phyloP scores from a whole-genome alignment of 106 monocot species.

The Phalaenopsis aphrodite region DNA sequence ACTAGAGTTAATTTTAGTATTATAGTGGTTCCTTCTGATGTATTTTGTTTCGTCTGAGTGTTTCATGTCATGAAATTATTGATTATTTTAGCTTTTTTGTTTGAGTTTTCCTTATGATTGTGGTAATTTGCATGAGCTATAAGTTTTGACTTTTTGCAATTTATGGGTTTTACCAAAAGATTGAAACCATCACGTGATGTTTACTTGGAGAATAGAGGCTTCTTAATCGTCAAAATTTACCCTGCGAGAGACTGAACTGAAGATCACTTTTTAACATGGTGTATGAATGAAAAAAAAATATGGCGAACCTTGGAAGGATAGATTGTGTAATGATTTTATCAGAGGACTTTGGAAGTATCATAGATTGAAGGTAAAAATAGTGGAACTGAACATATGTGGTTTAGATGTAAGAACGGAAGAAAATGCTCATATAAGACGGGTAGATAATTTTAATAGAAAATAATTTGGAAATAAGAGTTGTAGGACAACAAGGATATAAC shows the following conservation, averaged over 20 bases:
- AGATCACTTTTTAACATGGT: not conserved
- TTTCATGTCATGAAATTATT: no score
- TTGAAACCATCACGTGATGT: not conserved
- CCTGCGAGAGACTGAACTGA: not conserved
- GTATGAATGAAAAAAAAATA: not conserved
- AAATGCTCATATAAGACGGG: not conserved
- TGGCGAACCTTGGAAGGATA: not conserved
- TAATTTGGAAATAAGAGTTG: no score
- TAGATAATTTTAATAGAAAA: not conserved
- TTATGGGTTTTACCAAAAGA: not conserved
- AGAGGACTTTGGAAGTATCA: not conserved
- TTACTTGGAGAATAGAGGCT: not conserved
- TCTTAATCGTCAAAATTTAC: not conserved
- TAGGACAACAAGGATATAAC: no score
- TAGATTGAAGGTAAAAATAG: not conserved
- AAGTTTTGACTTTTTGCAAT: not conserved
- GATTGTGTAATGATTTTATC: not conserved
- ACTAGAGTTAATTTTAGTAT: not conserved
- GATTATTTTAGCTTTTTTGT: not conserved
- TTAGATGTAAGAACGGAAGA: not conserved
- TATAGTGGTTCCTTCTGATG: not conserved
- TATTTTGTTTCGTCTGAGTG: not conserved
- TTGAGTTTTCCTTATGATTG: not conserved
- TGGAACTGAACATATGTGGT: not conserved
- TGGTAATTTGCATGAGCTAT: not conserved